Conservation (phyloP, 2,329 filamentous ascomycete genomes). For the Dothiorella sarmentorum region DNA sequence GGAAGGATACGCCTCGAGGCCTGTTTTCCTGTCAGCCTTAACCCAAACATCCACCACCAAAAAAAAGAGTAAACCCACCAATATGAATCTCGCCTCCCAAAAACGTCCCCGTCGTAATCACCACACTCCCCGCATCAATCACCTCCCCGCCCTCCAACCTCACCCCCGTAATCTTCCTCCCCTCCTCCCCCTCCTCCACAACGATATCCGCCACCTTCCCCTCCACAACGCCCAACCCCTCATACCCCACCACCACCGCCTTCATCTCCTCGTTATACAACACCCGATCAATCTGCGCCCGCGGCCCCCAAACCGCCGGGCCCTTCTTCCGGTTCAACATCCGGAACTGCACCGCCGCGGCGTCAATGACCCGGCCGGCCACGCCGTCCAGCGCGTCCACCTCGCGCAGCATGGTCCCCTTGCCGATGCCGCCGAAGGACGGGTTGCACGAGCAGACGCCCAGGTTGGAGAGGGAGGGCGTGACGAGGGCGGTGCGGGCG, state of each 20-base stretch:
- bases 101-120: conserved; percentile 97
- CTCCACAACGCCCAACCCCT: conserved; percentile 74
- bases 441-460: conserved; percentile 97
- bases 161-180: conserved; percentile 76
- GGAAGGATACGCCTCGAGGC: conserved; percentile 76
- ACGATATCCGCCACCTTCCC: conserved; percentile 93
- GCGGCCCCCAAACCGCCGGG: conserved; percentile 92
- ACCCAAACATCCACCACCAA: background rate
- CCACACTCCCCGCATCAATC: conserved; percentile 72
- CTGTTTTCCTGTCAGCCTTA: conserved; percentile 23
- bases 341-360: conserved; percentile 90
- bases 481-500: conserved; percentile 84
- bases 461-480: conserved; percentile 81
- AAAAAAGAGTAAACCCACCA: conserved; percentile 37
- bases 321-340: conserved; percentile 86
- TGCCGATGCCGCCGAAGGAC: conserved; percentile 96
- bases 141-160: conserved; percentile 83
- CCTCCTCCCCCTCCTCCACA: conserved; percentile 64
- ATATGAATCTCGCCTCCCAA: conserved; percentile 96
- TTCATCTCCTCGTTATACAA: conserved; percentile 90
- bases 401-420: conserved; percentile 92
- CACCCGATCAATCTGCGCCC: conserved; percentile 89
- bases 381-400: conserved; percentile 93
- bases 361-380: conserved; percentile 84
- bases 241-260: conserved; percentile 74